Conservation (phyloP, 495 filamentous ascomycete genomes). For the Penicillium cinerascens region DNA sequence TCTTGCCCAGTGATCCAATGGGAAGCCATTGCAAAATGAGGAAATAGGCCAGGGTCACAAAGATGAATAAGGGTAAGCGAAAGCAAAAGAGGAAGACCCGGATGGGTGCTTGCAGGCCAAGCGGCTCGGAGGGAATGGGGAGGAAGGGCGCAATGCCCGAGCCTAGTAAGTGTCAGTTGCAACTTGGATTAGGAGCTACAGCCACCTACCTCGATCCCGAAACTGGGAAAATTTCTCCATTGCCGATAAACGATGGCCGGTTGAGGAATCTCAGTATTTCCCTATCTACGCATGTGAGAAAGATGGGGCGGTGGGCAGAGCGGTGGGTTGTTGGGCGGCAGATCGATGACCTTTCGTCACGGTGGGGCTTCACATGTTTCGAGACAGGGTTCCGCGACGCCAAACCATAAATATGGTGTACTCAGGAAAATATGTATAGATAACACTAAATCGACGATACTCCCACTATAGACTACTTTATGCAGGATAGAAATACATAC, state of each 20-base stretch:
- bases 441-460: too few relatives aligned
- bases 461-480: too few relatives aligned
- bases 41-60: conserved; percentile 68
- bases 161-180: conserved; percentile 49
- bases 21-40: conserved; percentile 80
- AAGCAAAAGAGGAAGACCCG: conserved; percentile 72
- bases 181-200: neutral
- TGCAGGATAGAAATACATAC: too few relatives aligned
- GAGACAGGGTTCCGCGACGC: too few relatives aligned
- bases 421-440: too few relatives aligned
- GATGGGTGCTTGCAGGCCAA: conserved; percentile 56
- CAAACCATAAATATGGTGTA: too few relatives aligned
- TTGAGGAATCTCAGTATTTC: neutral
- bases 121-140: conserved; percentile 61
- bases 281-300: conserved; percentile 15
- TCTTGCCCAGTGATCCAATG: conserved; percentile 72
- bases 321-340: neutral
- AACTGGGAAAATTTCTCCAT: conserved; percentile 99
- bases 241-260: neutral
- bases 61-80: conserved; percentile 75
- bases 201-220: conserved; percentile 75
- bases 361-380: too few relatives aligned
- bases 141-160: conserved; percentile 96
- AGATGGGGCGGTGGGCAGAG: conserved; percentile 9
- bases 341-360: neutral